Conservation (phyloP, 306 rosid species). For the Quercus dentata region DNA sequence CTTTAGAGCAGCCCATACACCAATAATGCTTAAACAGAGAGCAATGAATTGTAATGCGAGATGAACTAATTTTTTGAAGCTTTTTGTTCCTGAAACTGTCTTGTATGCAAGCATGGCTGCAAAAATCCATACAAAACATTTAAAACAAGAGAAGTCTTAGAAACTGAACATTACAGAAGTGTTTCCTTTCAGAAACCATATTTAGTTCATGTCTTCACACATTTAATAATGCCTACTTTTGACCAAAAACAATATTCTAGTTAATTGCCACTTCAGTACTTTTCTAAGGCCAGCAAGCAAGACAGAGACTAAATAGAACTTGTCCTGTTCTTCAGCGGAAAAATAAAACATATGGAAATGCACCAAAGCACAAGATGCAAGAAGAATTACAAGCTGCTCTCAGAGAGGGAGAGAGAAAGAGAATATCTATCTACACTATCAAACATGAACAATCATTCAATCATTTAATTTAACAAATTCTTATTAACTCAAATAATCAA, state of each 20-base stretch:
- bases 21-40: slow-evolving; percentile 67
- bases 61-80: slow-evolving; percentile 67
- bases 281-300: neutral
- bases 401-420: neutral
- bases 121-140: slow-evolving; percentile 10
- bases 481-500: neutral
- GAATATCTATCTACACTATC: neutral
- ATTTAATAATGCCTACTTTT: neutral
- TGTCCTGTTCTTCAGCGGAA: neutral
- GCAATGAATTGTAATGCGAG: slow-evolving; percentile 66
- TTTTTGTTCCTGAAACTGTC: slow-evolving; percentile 83
- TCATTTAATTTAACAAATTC: neutral
- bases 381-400: neutral
- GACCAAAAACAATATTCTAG: neutral
- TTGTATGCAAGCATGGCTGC: slow-evolving; percentile 95
- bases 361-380: neutral
- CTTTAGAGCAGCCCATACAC: slow-evolving; percentile 95
- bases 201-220: neutral
- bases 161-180: neutral
- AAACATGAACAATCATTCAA: neutral
- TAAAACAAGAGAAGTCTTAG: neutral
- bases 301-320: neutral
- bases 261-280: neutral
- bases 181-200: neutral
- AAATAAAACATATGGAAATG: neutral